These are phyloP conservation scores for Aspergillus ibericus DNA, from an alignment of 2,329 filamentous ascomycete genomes.

Conservation along the genomic window DNA sequence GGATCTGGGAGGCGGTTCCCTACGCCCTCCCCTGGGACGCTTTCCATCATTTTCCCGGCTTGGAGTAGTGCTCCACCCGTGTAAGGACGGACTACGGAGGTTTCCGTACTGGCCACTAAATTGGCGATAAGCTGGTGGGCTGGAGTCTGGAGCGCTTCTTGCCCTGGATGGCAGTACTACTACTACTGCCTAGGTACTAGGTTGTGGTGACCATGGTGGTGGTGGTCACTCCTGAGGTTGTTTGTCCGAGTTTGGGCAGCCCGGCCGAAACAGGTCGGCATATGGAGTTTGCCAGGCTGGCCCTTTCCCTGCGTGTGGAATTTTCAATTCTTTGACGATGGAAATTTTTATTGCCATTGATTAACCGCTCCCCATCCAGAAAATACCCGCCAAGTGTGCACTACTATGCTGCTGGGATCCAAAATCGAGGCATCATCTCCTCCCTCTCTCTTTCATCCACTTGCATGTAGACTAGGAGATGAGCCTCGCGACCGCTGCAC, in stretches of 20 bases:
- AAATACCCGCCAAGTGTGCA: background rate
- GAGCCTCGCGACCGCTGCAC: background rate
- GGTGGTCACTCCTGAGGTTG: background rate
- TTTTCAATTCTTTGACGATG: background rate
- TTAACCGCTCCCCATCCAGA: background rate
- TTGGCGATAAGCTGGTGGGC: slow-evolving; percentile 6
- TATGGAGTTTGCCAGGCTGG: slow-evolving; percentile 2
- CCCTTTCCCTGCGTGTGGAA: background rate
- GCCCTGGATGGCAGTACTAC: too few relatives aligned
- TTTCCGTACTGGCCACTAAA: slow-evolving; percentile 3
- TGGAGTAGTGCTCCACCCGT: slow-evolving; percentile 1
- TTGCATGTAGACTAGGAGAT: background rate
- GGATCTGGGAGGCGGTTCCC: background rate
- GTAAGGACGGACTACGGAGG: background rate
- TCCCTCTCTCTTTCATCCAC: background rate
- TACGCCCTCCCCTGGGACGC: background rate
- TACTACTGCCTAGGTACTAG: background rate
- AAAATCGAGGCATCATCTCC: background rate
- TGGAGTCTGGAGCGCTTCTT: background rate
- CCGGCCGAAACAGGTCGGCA: slow-evolving; percentile 7
- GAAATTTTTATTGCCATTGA: background rate
- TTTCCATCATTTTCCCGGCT: slow-evolving; percentile 1
- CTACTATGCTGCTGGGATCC: background rate
- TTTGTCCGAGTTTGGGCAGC: slow-evolving; percentile 7
- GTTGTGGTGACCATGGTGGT: background rate